Percentiles rank a stretch among this genome's conserved stretches.
Conservation (phyloP, 352 stramenopile genomes). For the Phytophthora cajani region DNA sequence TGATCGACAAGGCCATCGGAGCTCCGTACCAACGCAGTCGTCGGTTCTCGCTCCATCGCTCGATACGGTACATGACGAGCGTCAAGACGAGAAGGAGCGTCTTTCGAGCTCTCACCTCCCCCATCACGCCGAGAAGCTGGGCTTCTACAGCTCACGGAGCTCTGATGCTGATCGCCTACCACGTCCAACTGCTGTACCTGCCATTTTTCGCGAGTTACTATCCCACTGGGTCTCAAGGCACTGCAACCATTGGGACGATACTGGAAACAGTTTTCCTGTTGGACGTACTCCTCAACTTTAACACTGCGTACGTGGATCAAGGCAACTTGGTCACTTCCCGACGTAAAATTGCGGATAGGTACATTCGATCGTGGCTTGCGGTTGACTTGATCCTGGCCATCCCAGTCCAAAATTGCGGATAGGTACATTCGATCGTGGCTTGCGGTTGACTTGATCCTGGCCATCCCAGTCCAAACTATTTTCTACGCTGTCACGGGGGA, state of each 20-base stretch:
- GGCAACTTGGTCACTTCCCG: slow-evolving; percentile 14
- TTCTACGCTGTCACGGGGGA: not conserved
- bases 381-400: slow-evolving; percentile 14
- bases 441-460: slow-evolving; percentile 18
- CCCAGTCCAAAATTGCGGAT: slow-evolving; percentile 5
- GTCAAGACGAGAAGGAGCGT: not conserved
- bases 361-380: slow-evolving; percentile 6
- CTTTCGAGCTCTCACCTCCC: not conserved
- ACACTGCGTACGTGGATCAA: slow-evolving; percentile 15
- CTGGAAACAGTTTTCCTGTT: not conserved
- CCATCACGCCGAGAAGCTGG: not conserved
- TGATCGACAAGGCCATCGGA: slow-evolving; percentile 1
- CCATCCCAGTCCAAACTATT: slow-evolving; percentile 5
- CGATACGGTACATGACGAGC: not conserved
- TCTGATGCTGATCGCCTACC: not conserved
- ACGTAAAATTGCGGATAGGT: slow-evolving; percentile 8
- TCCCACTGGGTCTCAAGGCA: not conserved
- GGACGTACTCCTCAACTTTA: slow-evolving; percentile 21
- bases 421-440: too few relatives aligned
- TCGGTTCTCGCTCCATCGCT: not conserved
- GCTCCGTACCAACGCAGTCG: not conserved
- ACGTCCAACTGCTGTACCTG: not conserved
- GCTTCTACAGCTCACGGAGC: not conserved
- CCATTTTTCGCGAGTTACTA: slow-evolving; percentile 9
- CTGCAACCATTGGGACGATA: not conserved